These are phyloP conservation scores for Cyberlindnera amylophila DNA, from an alignment of 805 yeast genomes.

Conservation along the genomic window DNA sequence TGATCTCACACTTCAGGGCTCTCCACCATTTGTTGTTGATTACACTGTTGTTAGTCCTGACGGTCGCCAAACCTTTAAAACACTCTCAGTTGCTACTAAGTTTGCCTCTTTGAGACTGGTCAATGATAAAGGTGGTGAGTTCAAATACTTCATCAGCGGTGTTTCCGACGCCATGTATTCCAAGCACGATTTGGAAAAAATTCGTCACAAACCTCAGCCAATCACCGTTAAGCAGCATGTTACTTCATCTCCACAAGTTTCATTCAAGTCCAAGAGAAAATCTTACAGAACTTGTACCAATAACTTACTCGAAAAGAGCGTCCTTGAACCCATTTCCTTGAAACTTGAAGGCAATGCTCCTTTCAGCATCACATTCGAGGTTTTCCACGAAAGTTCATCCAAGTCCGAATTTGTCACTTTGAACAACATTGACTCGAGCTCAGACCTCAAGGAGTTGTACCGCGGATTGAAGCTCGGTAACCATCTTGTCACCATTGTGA, in stretches of 20 bases:
- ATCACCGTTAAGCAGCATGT: constrained; percentile 50
- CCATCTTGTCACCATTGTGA: constrained; percentile 55
- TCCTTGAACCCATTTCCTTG: constrained; percentile 51
- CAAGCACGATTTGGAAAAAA: constrained; percentile 33
- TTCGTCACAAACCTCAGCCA: constrained; percentile 29
- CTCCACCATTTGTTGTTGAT: constrained; percentile 64
- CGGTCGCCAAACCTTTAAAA: constrained; percentile 39
- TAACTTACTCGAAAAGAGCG: constrained; percentile 31
- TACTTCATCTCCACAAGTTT: constrained; percentile 56
- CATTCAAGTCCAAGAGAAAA: constrained; percentile 44
- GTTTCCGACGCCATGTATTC: constrained; percentile 65
- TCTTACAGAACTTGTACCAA: constrained; percentile 48
- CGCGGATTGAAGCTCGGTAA: constrained; percentile 63
- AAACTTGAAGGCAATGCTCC: constrained; percentile 59
- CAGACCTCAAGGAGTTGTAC: constrained; percentile 42
- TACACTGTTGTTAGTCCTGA: constrained; percentile 60
- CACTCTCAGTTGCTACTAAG: constrained; percentile 48
- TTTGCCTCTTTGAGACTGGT: constrained; percentile 44
- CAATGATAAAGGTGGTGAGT: constrained; percentile 52
- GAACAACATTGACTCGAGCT: constrained; percentile 37
- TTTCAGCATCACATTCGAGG: constrained; percentile 50
- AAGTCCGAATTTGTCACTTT: constrained; percentile 44
- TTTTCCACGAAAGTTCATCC: constrained; percentile 60
- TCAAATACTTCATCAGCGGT: constrained; percentile 55
- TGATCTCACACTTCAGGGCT: constrained; percentile 51